Evolutionary conservation across 2,329 filamentous ascomycete genomes (phyloP).

Genomic region (Zymoseptoria pseudotritici): DNA sequence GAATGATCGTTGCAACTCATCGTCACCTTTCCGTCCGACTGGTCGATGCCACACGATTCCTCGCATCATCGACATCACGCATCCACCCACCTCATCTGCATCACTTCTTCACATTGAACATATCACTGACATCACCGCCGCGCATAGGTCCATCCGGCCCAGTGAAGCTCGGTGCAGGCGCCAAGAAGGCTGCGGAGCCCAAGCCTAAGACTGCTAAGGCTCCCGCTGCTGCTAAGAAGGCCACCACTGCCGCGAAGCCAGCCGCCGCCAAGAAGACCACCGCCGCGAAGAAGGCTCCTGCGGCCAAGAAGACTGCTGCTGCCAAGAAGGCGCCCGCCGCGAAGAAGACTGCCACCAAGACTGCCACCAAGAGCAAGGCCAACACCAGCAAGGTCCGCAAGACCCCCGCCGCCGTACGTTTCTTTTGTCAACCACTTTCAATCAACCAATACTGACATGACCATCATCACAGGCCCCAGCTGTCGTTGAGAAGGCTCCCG

Average conservation of each 20-base stretch:
- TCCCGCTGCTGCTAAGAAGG: constrained; percentile 30
- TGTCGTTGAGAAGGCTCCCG: constrained; percentile 58
- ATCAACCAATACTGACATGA: constrained; percentile 9
- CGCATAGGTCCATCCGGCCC: constrained; percentile 68
- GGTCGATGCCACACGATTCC: constrained; percentile 7
- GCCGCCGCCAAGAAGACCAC: constrained; percentile 35
- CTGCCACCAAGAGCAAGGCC: constrained; percentile 35
- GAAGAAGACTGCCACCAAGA: constrained; percentile 31
- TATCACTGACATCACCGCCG: constrained; percentile 19
- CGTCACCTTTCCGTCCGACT: constrained; percentile 4
- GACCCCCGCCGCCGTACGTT: constrained; percentile 29
- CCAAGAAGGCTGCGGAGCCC: constrained; percentile 29
- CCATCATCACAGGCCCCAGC: constrained; percentile 49
- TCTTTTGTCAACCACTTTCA: neutral
- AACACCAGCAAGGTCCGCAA: constrained; percentile 42
- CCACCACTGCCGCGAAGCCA: constrained; percentile 27
- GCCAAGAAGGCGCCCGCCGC: constrained; percentile 43
- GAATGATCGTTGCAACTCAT: constrained; percentile 17
- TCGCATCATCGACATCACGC: constrained; percentile 2
- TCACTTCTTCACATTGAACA: neutral
- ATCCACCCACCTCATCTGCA: constrained; percentile 1
- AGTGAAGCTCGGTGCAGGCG: constrained; percentile 61
- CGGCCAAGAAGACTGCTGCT: constrained; percentile 46
- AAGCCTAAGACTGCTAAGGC: constrained; percentile 28
- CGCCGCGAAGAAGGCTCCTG: constrained; percentile 29